Evolutionary conservation across 2,329 filamentous ascomycete genomes (phyloP), one percentile per base, ranked within the genome.

Genomic region (Pochonia chlamydosporia): DNA sequence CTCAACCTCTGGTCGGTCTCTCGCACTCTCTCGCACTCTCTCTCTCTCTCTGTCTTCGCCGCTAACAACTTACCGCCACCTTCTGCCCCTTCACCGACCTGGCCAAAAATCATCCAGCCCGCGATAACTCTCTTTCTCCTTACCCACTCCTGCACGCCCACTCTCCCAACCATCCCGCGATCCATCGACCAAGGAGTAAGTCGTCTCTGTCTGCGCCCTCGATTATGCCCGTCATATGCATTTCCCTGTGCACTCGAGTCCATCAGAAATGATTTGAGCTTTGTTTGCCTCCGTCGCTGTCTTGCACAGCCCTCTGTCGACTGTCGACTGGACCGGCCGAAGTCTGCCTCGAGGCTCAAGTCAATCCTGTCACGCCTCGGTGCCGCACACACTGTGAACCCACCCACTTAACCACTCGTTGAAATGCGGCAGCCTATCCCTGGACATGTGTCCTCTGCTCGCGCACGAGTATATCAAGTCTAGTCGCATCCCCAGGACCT

Each of bases 381-480:
- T 40, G 40, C 33, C n/a, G 8, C 46, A 30, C 35, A 33, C 35
- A 20, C 31, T 36, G 36, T 46, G 35, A 47, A 49, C 42, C 47
- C 50, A 50, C 46, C 48, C 50, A 28, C 44, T 33, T 36, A 18
- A 36, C 16, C 35, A 21, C 16, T 36, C 51, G 36, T 44, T 51
- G 52, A 45, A 49, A 49, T 54, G 52, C 49, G 40, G 46, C 44
- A 37, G 46, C 51, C 47, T 43, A 48, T 47, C 51, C 49, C 45
- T 48, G 50, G 47, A 57, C 56, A 54, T 48, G 54, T 58, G 56
- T 58, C 56, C 56, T 58, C 52, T 54, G 50, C 37, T 47, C 40
- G 49, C 44, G 50, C 48, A 47, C 39, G 35, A 48, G 36, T 44
- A 51, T 49, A 49, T 46, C 48, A 48, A 46, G 45, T 46, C 48